Evolutionary conservation across 2,329 filamentous ascomycete species (phyloP).

Genomic region (Stagonosporopsis tanaceti): DNA sequence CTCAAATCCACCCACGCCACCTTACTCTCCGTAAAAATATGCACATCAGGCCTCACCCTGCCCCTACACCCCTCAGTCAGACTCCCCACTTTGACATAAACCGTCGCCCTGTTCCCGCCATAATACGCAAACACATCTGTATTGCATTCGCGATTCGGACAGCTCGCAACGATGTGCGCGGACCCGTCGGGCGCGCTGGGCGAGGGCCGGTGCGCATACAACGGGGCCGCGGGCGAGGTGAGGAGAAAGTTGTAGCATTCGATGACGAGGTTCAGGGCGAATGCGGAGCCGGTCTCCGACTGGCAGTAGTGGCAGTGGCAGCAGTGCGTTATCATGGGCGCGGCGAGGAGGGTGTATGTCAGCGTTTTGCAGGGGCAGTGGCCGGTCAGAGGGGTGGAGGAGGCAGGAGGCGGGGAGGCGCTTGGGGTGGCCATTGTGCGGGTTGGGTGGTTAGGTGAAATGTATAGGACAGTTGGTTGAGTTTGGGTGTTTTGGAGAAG

Average conservation of each 20-base stretch:
- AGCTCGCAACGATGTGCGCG: constrained; percentile 54
- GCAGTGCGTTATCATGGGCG: constrained; percentile 54
- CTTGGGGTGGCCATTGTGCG: not conserved
- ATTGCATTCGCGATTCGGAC: constrained; percentile 51
- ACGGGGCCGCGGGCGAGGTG: constrained; percentile 32
- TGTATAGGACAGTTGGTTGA: not conserved
- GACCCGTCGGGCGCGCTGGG: constrained; percentile 52
- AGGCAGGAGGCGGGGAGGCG: not conserved
- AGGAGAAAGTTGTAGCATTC: constrained; percentile 50
- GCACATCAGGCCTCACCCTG: constrained; percentile 54
- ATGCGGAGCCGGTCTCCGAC: constrained; percentile 54
- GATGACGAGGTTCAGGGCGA: constrained; percentile 54
- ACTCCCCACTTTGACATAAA: constrained; percentile 56
- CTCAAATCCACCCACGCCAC: constrained; percentile 50
- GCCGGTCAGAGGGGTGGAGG: constrained; percentile 24
- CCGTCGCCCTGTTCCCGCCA: constrained; percentile 33
- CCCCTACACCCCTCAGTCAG: constrained; percentile 49
- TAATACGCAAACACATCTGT: constrained; percentile 56
- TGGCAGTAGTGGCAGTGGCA: constrained; percentile 60
- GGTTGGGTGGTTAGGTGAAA: not conserved
- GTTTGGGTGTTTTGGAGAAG: not conserved
- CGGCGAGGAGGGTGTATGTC: constrained; percentile 34
- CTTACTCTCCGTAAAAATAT: constrained; percentile 56
- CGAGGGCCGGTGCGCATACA: constrained; percentile 49
- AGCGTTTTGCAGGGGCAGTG: constrained; percentile 39